Percentiles rank a stretch among this genome's conserved stretches.
phyloP scores from a whole-genome alignment of 371 early-diverging fungal species.

The Rhizopus sp. region DNA sequence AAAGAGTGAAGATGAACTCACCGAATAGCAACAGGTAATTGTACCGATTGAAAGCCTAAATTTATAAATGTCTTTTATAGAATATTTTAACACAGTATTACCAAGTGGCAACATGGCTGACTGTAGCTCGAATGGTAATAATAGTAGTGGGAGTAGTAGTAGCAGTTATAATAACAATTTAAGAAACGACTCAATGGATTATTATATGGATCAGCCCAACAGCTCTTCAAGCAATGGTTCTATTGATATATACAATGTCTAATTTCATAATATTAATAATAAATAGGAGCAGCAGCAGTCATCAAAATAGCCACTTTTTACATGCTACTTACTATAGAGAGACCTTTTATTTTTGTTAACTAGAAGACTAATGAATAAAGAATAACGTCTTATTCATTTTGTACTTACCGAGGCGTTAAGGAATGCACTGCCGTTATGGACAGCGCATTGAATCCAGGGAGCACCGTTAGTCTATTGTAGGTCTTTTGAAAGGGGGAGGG shows the following conservation, averaged over 20 bases:
- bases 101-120: slow-evolving; percentile 21
- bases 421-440: too few relatives aligned
- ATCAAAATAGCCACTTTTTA: too few relatives aligned
- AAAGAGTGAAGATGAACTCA: slow-evolving; percentile 25
- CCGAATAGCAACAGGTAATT: slow-evolving; percentile 11
- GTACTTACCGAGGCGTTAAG: too few relatives aligned
- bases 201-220: slow-evolving; percentile 7
- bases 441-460: too few relatives aligned
- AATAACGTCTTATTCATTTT: too few relatives aligned
- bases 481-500: too few relatives aligned
- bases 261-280: too few relatives aligned
- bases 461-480: too few relatives aligned
- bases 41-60: not conserved
- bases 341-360: too few relatives aligned
- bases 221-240: slow-evolving; percentile 25
- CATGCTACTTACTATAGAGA: too few relatives aligned
- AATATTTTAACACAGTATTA: not conserved
- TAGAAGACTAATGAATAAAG: too few relatives aligned
- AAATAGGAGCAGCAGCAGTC: too few relatives aligned
- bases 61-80: not conserved
- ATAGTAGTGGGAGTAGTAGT: slow-evolving; percentile 1
- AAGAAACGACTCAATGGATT: not conserved
- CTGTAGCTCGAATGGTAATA: slow-evolving; percentile 12
- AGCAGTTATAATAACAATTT: not conserved
- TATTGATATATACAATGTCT: slow-evolving; percentile 17